phyloP scores from a whole-genome alignment of 768 basidiomycete genomes.

The Psilocybe cyanescens region DNA sequence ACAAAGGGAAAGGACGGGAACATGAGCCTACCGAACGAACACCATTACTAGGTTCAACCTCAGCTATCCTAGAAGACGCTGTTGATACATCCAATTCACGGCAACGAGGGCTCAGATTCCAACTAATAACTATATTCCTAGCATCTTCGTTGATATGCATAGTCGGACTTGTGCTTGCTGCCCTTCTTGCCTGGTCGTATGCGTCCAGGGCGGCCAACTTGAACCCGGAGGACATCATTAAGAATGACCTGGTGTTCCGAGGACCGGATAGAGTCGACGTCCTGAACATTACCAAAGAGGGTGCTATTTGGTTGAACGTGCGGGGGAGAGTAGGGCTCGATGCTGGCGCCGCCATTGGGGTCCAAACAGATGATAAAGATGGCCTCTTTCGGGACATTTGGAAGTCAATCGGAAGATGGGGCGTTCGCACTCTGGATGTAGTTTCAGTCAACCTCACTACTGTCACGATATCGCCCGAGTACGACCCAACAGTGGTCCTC shows the following conservation, averaged over 20 bases:
- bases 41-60: constrained; percentile 50
- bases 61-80: constrained; percentile 34
- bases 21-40: constrained; percentile 52
- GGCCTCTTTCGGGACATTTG: constrained; percentile 50
- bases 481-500: constrained; percentile 41
- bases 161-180: constrained; percentile 43
- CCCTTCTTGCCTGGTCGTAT: constrained; percentile 68
- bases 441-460: constrained; percentile 60
- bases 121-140: constrained; percentile 57
- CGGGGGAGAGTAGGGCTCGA: constrained; percentile 67
- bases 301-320: constrained; percentile 62
- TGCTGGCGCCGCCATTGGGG: constrained; percentile 62
- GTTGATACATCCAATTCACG: constrained; percentile 26
- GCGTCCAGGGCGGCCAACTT: constrained; percentile 55
- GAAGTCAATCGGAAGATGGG: constrained; percentile 73
- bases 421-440: constrained; percentile 56
- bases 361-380: constrained; percentile 50
- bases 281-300: constrained; percentile 60
- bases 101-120: constrained; percentile 35
- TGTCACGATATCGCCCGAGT: constrained; percentile 50
- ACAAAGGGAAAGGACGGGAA: constrained; percentile 64
- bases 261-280: constrained; percentile 69
- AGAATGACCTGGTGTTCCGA: constrained; percentile 54
- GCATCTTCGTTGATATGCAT: constrained; percentile 55
- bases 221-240: constrained; percentile 61